These are phyloP conservation scores for Litsea cubeba DNA, from an alignment of 164 flowering plant species.

Conservation along the genomic window DNA sequence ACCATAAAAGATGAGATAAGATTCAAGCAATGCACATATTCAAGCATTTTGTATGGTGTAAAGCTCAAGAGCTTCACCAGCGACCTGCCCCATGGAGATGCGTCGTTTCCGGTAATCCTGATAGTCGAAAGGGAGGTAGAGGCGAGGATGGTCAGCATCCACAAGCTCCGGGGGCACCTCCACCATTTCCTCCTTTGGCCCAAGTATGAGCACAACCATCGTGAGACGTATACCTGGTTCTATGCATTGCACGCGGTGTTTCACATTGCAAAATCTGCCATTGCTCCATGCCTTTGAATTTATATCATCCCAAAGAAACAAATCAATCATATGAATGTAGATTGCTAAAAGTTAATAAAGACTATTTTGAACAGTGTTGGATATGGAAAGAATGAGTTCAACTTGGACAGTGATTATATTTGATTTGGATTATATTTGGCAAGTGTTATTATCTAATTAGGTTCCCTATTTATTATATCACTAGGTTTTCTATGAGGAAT, in stretches of 20 bases:
- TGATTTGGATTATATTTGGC: no score
- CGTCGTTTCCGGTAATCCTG: constrained; percentile 47
- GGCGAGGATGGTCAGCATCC: constrained; percentile 47
- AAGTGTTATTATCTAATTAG: no score
- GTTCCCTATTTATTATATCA: no score
- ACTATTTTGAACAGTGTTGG: no score
- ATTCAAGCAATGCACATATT: no score
- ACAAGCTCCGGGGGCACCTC: constrained; percentile 44
- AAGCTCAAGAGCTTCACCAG: constrained; percentile 62
- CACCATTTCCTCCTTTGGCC: constrained; percentile 46
- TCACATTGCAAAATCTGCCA: constrained; percentile 55
- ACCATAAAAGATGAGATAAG: no score
- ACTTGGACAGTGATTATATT: no score
- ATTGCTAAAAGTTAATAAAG: no score
- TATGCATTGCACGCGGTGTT: constrained; percentile 67
- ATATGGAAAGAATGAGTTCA: no score
- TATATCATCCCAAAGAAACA: no score
- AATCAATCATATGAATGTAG: no score
- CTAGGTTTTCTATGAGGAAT: no score
- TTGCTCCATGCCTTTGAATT: constrained; percentile 65
- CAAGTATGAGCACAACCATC: constrained; percentile 58
- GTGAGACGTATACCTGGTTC: constrained; percentile 48
- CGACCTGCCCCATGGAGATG: constrained; percentile 27
- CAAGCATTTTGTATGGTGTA: constrained; percentile 5
- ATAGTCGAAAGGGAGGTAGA: constrained; percentile 38